Evolutionary conservation across 768 basidiomycete genomes (phyloP).

Genomic region (Auricularia sp.): DNA sequence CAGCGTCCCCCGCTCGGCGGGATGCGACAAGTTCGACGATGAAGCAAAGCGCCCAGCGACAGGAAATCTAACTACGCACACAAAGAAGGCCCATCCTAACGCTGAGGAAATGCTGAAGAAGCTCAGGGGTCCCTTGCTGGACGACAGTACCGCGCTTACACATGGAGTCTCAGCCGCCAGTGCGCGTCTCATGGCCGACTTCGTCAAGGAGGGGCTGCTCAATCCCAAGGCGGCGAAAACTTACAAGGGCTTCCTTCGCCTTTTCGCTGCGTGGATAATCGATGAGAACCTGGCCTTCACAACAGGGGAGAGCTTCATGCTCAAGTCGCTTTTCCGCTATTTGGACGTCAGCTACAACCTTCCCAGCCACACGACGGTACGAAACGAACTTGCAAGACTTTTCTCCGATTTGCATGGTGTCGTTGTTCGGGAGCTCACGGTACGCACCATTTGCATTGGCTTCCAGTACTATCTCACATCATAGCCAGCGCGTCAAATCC

Average conservation of each 20-base stretch:
- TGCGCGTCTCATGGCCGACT: slow-evolving; percentile 20
- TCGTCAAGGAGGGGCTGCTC: slow-evolving; percentile 23
- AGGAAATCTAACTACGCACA: neutral
- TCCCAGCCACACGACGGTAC: slow-evolving; percentile 20
- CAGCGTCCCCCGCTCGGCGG: too few relatives aligned
- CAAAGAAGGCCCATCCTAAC: neutral
- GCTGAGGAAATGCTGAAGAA: neutral
- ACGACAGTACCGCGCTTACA: neutral
- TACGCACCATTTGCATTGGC: neutral
- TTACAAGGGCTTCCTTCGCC: slow-evolving; percentile 12
- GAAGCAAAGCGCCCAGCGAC: too few relatives aligned
- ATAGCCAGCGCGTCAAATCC: slow-evolving; percentile 8
- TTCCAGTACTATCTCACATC: neutral
- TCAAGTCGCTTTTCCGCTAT: slow-evolving; percentile 10
- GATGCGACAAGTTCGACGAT: too few relatives aligned
- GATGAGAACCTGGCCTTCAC: slow-evolving; percentile 18
- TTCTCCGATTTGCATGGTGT: slow-evolving; percentile 14
- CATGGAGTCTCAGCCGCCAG: slow-evolving; percentile 1
- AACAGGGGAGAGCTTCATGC: slow-evolving; percentile 13
- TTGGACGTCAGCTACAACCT: slow-evolving; percentile 10
- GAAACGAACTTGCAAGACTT: slow-evolving; percentile 13
- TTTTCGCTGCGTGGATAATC: neutral
- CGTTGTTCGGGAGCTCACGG: slow-evolving; percentile 14
- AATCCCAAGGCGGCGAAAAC: slow-evolving; percentile 19
- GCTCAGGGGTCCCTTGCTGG: neutral